Base-by-base conservation (phyloP, 2,329 filamentous ascomycete species). In the Corynespora cassiicola region DNA sequence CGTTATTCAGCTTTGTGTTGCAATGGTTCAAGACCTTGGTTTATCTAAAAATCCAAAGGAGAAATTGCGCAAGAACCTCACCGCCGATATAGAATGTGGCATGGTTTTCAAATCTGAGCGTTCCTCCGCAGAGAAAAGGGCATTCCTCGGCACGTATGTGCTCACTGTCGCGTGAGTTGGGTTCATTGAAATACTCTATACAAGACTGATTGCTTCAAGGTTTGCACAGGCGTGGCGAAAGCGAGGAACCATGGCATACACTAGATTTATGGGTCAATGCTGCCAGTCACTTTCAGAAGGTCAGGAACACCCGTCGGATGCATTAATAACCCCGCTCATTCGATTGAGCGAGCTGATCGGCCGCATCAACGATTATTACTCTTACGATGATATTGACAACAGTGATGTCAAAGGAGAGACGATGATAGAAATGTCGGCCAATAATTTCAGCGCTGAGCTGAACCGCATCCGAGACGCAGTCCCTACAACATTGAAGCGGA, bases 1-100 rank as follows among this genome's bases (percentile, higher is more conserved):
- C 17, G 58, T 66, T 15, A 36, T 70, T 6, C 66, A 71, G 29
- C 41, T 73, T 11, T 65, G 65, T 7, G 61, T 70, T 28, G 60
- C 64, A 9, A 33, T 72, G 23, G 46, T 68, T 9, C 58, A 66
- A 12, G 65, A 71, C 19, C 47, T 71, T 4, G 60, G 62, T 2
- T 30, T 54, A 2, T 36, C 42, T 5, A 57, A 44, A 28, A 46
- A 43, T 31, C 38, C 25, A 10, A 46, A 37, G 14, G 36, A 50
- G 2, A 47, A 38, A 20, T 24, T 15, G 11, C 37, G 32, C 4
- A 45, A 35, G 6, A 11, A 31, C 2, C 10, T 17, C 10, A 9
- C 21, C 11, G 22, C 31, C 7, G 25, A 38, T 10, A 12, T 21
- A 12, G 18, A 29, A 5, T n/a, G 23, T 17, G 27, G 30, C 5